Conservation (phyloP, 495 filamentous ascomycete species). For the Clavariopsis aquatica region DNA sequence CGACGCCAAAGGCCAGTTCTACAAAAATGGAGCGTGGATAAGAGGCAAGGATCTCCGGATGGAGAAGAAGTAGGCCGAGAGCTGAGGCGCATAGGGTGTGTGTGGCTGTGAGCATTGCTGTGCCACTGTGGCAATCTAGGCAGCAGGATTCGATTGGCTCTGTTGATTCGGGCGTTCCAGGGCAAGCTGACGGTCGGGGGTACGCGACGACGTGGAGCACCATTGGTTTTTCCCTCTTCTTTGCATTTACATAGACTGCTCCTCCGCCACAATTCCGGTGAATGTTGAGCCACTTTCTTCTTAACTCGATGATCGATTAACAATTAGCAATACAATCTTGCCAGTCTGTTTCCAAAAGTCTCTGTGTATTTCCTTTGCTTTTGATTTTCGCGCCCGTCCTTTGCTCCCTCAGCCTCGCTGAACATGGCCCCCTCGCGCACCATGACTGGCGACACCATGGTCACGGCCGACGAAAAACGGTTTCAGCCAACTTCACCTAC, state of each 20-base stretch:
- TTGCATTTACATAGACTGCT: conserved; percentile 21
- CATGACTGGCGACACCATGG: conserved; percentile 38
- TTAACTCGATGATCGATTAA: conserved; percentile 7
- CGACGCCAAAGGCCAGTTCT: neutral
- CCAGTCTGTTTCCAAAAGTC: conserved; percentile 7
- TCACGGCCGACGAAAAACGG: conserved; percentile 23
- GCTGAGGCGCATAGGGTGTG: neutral
- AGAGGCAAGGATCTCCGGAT: conserved; percentile 20
- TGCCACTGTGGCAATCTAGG: neutral
- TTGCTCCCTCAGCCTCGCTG: conserved; percentile 12
- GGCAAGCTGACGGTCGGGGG: neutral
- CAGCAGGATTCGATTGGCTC: neutral
- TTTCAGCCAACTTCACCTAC: conserved; percentile 28
- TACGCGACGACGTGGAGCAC: neutral
- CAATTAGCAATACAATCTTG: neutral
- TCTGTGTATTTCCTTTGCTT: neutral
- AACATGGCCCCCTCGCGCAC: conserved; percentile 34
- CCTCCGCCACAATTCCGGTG: conserved; percentile 22
- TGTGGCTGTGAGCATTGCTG: conserved; percentile 27
- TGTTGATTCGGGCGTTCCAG: conserved; percentile 11
- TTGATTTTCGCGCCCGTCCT: conserved; percentile 19
- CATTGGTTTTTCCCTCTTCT: neutral
- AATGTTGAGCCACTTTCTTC: conserved; percentile 15
- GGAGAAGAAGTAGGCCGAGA: conserved; percentile 4
- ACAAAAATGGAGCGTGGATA: conserved; percentile 26